phyloP scores from a whole-genome alignment of 2,329 filamentous ascomycete genomes.

The Furcasterigmium furcatum region DNA sequence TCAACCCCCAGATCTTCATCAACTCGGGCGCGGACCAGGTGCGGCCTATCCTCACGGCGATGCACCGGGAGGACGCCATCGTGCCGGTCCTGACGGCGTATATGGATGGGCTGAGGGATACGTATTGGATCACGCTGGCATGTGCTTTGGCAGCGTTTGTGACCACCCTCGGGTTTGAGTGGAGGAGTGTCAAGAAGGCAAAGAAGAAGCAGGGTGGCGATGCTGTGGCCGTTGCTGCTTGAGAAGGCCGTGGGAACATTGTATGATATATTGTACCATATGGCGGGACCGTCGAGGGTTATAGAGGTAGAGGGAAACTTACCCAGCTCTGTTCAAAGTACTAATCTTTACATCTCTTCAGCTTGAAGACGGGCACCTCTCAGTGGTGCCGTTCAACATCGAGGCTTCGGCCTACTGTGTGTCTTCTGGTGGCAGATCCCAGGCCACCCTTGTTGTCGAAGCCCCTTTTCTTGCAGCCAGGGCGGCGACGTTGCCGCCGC shows the following conservation, averaged over 20 bases:
- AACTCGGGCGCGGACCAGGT: slow-evolving; percentile 51
- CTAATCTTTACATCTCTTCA: too few relatives aligned
- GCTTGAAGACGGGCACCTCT: too few relatives aligned
- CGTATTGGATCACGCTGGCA: slow-evolving; percentile 49
- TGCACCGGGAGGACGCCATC: slow-evolving; percentile 37
- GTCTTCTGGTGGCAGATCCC: slow-evolving; percentile 38
- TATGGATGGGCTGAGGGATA: slow-evolving; percentile 44
- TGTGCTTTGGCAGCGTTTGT: slow-evolving; percentile 44
- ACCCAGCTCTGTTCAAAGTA: slow-evolving; percentile 1
- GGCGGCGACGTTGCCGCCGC: slow-evolving; percentile 22
- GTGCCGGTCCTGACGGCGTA: slow-evolving; percentile 44
- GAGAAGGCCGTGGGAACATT: neutral
- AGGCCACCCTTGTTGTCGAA: slow-evolving; percentile 15
- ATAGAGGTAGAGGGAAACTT: neutral
- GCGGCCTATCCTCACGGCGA: slow-evolving; percentile 33
- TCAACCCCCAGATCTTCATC: slow-evolving; percentile 46
- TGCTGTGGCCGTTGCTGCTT: slow-evolving; percentile 18
- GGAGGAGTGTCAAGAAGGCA: slow-evolving; percentile 51
- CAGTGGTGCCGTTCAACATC: too few relatives aligned
- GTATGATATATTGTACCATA: slow-evolving; percentile 6
- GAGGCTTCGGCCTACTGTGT: slow-evolving; percentile 28
- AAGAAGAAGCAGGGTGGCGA: slow-evolving; percentile 20
- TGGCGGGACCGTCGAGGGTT: neutral
- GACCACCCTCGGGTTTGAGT: slow-evolving; percentile 39
- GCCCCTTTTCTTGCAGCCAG: slow-evolving; percentile 8